Evolutionary conservation across 805 yeast genomes (phyloP), one percentile per base, ranked within the genome.

Genomic region (Yarrowia sp.): DNA sequence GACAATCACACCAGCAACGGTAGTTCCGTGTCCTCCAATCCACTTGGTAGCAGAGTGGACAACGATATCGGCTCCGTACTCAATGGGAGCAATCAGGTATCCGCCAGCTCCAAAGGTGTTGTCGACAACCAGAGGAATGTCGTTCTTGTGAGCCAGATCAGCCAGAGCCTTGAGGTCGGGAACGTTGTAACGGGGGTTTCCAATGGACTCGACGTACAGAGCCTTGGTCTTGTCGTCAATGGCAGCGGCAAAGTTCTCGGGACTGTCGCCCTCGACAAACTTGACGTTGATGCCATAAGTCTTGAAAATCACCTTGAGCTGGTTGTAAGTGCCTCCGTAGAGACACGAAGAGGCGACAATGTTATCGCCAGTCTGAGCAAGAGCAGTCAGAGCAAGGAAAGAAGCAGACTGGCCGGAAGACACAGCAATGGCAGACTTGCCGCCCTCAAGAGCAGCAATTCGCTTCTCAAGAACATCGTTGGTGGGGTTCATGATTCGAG

Each of bases 71-170:
- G 92, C 98, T 73, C 98, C 98, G 75, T 86, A 89, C 71, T 90
- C 90, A 73, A 93, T 80, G 71, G 98, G 98, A 73, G 85, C 87
- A 70, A 91, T 86, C 74, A 90, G 85, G 82, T 81, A 92, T 63
- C 98, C 98, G 79, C 97, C 98, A 53, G 97, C 97, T 77, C 97
- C 98, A 75, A 93, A 93, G 19, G 98, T 93, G 86, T 93, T 93
- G 81, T 93, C 98, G 58, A 90, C 97, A 64, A 93, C 94, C 58
- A 94, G 87, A 64, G 97, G 97, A 61, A 92, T 83, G 70, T 97
- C 97, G 72, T 90, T 84, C 70, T 88, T 86, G 79, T 92, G 97
- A 67, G 97, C 97, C 65, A 90, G 82, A 41, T 84, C 88, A 58
- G 85, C 85, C 72, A 93, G 84, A 69, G 82, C 85, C 79, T 89